phyloP scores from a whole-genome alignment of 768 basidiomycete genomes.

The Mycena galericulata region DNA sequence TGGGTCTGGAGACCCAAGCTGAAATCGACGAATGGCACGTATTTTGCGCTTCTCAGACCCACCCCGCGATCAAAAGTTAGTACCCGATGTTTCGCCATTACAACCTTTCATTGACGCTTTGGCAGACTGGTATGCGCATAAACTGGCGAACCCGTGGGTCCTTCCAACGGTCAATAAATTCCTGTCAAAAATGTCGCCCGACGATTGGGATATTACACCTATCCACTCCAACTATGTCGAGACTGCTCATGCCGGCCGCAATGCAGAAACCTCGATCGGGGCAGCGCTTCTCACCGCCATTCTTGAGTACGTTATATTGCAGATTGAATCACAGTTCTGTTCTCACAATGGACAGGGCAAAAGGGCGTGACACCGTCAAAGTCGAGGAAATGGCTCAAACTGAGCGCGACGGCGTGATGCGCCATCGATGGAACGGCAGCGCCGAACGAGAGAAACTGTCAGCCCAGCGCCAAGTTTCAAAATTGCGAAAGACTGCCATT shows the following conservation, averaged over 20 bases:
- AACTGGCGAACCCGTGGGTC: conserved; percentile 34
- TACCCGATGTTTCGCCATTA: not conserved
- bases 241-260: conserved; percentile 27
- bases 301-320: not conserved
- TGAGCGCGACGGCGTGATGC: not conserved
- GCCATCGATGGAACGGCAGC: conserved; percentile 2
- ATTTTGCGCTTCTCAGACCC: conserved; percentile 18
- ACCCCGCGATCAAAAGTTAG: conserved; percentile 5
- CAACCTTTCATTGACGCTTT: not conserved
- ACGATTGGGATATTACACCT: conserved; percentile 32
- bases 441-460: not conserved
- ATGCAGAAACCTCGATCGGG: conserved; percentile 30
- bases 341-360: not conserved
- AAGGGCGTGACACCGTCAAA: conserved; percentile 3
- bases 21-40: conserved; percentile 37
- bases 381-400: not conserved
- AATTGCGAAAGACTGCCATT: not conserved
- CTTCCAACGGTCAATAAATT: conserved; percentile 34
- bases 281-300: conserved; percentile 27
- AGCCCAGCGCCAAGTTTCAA: not conserved
- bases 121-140: conserved; percentile 37
- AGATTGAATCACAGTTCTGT: not conserved
- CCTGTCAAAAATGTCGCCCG: conserved; percentile 30
- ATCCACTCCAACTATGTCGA: conserved; percentile 36
- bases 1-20: conserved; percentile 13